A percentile compares a stretch with the other conserved stretches of the same genome.
phyloP scores from a whole-genome alignment of 2,329 filamentous ascomycete genomes.

The Venturia aucupariae region DNA sequence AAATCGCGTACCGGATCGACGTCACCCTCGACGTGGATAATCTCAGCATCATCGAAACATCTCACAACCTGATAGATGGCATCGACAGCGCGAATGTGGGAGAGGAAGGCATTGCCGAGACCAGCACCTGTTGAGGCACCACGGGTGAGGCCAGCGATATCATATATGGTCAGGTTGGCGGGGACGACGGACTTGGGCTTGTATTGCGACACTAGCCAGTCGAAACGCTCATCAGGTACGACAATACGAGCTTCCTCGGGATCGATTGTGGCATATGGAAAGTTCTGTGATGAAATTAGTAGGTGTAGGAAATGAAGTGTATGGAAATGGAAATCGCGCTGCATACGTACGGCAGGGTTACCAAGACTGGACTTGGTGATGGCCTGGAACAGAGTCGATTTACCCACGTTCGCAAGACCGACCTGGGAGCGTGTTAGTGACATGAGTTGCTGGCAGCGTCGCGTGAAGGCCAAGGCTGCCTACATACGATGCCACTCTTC shows the following conservation, averaged over 20 bases:
- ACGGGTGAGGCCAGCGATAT: slow-evolving; percentile 93
- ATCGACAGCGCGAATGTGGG: slow-evolving; percentile 95
- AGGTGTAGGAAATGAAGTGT: background rate
- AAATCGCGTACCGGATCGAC: slow-evolving; percentile 91
- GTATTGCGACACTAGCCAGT: slow-evolving; percentile 94
- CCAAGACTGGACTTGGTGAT: slow-evolving; percentile 96
- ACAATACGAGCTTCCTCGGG: slow-evolving; percentile 97
- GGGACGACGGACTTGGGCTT: slow-evolving; percentile 96
- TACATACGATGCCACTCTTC: slow-evolving; percentile 97
- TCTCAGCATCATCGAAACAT: slow-evolving; percentile 98
- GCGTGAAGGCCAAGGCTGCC: slow-evolving; percentile 33
- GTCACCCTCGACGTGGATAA: slow-evolving; percentile 98
- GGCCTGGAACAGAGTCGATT: slow-evolving; percentile 98
- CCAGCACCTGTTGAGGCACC: slow-evolving; percentile 95
- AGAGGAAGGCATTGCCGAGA: slow-evolving; percentile 95
- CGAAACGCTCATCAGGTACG: slow-evolving; percentile 90
- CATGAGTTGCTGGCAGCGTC: slow-evolving; percentile 14
- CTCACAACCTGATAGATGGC: slow-evolving; percentile 96
- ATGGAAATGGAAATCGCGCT: slow-evolving; percentile 19
- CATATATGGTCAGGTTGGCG: slow-evolving; percentile 95
- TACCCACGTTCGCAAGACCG: slow-evolving; percentile 97
- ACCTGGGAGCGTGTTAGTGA: slow-evolving; percentile 53
- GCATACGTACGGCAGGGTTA: slow-evolving; percentile 75
- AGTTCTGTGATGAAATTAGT: slow-evolving; percentile 53
- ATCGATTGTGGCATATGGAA: slow-evolving; percentile 97